Percentiles rank a stretch among this genome's conserved stretches.
These are phyloP conservation scores for Microdochium paspali DNA, from an alignment of 2,329 filamentous ascomycete species.

Conservation along the genomic window DNA sequence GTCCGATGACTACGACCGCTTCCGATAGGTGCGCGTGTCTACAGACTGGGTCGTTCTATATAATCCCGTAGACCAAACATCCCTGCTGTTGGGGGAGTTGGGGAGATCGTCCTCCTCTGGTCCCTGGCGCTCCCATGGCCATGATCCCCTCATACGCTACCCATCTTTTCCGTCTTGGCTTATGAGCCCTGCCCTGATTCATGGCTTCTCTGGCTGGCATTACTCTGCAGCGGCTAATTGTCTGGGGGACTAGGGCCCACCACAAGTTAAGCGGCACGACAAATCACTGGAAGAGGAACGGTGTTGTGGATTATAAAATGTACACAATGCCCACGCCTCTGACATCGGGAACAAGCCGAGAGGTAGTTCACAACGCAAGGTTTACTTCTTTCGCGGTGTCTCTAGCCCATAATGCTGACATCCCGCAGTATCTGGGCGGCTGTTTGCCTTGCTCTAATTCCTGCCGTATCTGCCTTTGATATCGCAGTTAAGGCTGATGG, in stretches of 20 bases:
- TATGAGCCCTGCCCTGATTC: no score
- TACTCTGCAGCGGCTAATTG: no score
- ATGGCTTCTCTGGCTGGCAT: no score
- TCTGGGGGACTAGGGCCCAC: no score
- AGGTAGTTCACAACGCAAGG: neutral
- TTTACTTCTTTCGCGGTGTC: neutral
- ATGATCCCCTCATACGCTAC: no score
- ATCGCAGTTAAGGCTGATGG: slow-evolving; percentile 26
- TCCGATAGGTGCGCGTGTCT: neutral
- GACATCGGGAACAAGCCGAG: neutral
- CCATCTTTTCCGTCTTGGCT: no score
- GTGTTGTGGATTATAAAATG: neutral
- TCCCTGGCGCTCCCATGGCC: no score
- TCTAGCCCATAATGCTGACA: neutral
- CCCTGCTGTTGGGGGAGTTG: no score
- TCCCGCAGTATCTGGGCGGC: neutral
- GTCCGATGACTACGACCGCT: neutral
- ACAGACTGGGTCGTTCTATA: neutral
- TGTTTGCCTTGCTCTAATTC: slow-evolving; percentile 4
- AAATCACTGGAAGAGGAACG: no score
- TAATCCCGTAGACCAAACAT: no score
- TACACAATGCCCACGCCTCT: neutral
- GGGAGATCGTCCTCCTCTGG: no score
- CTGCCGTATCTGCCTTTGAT: slow-evolving; percentile 18
- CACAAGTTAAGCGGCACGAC: no score